Base-by-base conservation (phyloP, 768 basidiomycete genomes). In the Royoungia palumana region DNA sequence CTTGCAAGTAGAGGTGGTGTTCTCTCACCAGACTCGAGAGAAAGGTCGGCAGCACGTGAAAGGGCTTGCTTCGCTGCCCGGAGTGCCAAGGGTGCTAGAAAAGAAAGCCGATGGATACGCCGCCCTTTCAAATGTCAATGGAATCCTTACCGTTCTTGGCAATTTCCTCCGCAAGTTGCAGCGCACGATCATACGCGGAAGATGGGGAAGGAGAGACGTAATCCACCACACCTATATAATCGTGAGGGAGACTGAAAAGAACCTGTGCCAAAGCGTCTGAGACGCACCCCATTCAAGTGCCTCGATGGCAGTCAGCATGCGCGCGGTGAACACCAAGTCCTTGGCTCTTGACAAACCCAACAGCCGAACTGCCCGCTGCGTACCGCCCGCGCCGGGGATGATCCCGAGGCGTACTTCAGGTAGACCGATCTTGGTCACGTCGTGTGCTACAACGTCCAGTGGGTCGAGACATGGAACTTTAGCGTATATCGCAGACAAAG, bases 311-410 rank as follows among this genome's bases (percentile, higher is more conserved):
- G 72, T 78, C 56, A 94, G 61, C 59, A 78, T 72, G 6, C 85
- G 79, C 19, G 83, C 88, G 16, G 89, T 91, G 66, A 88, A 94
- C 41, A 94, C 90, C 20, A 94, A 70, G 56, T 89, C 85, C 64
- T 94, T 94, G 6, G 92, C 87, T 64, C 81, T 87, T 27, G 90
- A 77, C 25, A 84, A 66, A 4, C 92, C 92, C 30, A 94, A 66
- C 14, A 94, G 68, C 24, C 91, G 80, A 4, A 89, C 80, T 5
- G 83, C 79, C 24, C 91, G 79, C 58, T 94, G 92, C 1, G 92
- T 94, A 6, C 91, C 92, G 4, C 92, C 92, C 19, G 90, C 91
- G 40, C 91, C 92, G 14, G 92, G 92, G 38, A 94, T 94, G 47
- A 94, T 94, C 83, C 92, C 47, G 76, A 82, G 71, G 27, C 73